These are phyloP conservation scores for Scolecobasidium constrictum DNA, from an alignment of 2,329 filamentous ascomycete genomes.

Conservation along the genomic window DNA sequence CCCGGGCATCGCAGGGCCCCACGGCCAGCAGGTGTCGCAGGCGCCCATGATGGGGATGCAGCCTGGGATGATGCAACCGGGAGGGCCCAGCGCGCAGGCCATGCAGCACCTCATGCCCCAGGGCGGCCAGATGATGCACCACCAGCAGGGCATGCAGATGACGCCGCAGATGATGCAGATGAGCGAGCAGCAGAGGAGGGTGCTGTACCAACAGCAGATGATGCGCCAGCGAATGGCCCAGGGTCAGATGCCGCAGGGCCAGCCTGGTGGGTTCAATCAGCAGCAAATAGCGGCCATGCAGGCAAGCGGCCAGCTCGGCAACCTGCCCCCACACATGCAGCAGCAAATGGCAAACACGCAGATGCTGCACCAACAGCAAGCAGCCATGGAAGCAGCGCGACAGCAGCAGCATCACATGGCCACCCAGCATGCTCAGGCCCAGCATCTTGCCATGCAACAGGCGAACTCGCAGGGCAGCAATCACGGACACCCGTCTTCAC, in stretches of 20 bases:
- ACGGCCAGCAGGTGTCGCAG: slow-evolving; percentile 60
- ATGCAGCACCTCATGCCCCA: slow-evolving; percentile 60
- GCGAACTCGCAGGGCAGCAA: slow-evolving; percentile 38
- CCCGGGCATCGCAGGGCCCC: slow-evolving; percentile 62
- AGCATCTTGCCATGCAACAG: slow-evolving; percentile 34
- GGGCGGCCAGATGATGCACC: slow-evolving; percentile 35
- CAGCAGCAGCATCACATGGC: slow-evolving; percentile 23
- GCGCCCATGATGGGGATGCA: slow-evolving; percentile 71
- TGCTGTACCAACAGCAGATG: slow-evolving; percentile 47
- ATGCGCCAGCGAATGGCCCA: slow-evolving; percentile 39
- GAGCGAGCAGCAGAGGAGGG: slow-evolving; percentile 42
- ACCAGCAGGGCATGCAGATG: slow-evolving; percentile 33
- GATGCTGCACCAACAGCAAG: slow-evolving; percentile 33
- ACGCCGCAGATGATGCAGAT: slow-evolving; percentile 38
- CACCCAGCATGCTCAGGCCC: slow-evolving; percentile 23
- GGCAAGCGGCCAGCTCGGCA: slow-evolving; percentile 28
- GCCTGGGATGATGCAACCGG: slow-evolving; percentile 46
- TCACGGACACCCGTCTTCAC: slow-evolving; percentile 31
- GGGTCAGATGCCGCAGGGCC: slow-evolving; percentile 47
- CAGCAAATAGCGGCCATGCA: slow-evolving; percentile 44
- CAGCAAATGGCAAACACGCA: slow-evolving; percentile 32
- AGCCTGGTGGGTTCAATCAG: slow-evolving; percentile 32
- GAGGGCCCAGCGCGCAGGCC: slow-evolving; percentile 52
- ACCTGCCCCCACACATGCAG: slow-evolving; percentile 29
- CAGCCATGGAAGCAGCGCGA: slow-evolving; percentile 22